Evolutionary conservation across 306 rosid species (phyloP), one percentile per base, ranked within the genome.

Genomic region (Fragaria nilgerrensis): DNA sequence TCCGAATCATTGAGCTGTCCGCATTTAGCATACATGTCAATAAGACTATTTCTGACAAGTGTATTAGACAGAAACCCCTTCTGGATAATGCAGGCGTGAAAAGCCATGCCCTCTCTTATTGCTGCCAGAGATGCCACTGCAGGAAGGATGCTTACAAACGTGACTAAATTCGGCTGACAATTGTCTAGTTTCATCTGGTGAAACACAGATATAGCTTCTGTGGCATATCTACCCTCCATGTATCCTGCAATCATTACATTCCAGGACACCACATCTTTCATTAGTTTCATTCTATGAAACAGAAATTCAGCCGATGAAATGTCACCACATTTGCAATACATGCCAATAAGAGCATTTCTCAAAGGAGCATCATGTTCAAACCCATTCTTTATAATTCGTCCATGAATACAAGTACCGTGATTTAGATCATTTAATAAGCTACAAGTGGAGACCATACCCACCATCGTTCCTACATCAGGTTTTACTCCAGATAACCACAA

Each of bases 1-100:
- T 92, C 90, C 7, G 90, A 81, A 81, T 78, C 80, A 79, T 73
- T 37, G 45, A 89, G 90, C 66, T 56, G 83, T 66, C 97, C 95
- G 25, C 93, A 85, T 90, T 89, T 92, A 64, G 90, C 87, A 81
- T 89, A 89, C 91, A 85, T 84, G 77, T 88, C 86, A 37, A 92
- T 36, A 29, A 92, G 89, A 78, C 91, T 77, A 86, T 92, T 89
- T 70, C 87, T 75, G 0, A 86, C 65, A 23, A 84, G 84, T 69
- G 79, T 83, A 73, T 68, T 87, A 5, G 80, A 79, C 70, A 86
- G 82, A 83, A 88, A 81, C 74, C 97, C 97, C 84, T 68, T 88
- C 84, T 76, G 80, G 79, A 88, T 78, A 39, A 85, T 76, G 85
- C 77, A 79, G 65, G 93, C 86, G 74, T 92, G 97, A 84, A 89